A percentile compares a stretch with the other conserved stretches of the same genome.
Conservation (phyloP, 305 asterid species). For the Solanum hybrid region DNA sequence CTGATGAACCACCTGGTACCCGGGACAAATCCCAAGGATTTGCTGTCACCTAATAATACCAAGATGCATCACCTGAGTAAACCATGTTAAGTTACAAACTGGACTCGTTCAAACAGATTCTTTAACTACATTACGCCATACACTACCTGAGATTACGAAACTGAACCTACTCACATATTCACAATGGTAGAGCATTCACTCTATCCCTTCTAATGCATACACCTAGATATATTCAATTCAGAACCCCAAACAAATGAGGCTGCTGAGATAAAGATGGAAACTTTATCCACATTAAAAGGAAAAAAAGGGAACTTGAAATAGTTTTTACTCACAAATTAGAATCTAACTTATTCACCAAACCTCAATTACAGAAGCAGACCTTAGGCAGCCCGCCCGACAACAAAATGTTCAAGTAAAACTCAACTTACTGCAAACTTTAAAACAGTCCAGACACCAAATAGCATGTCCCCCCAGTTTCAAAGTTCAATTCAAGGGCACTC, state of each 20-base stretch:
- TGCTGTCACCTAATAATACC: constrained; percentile 83
- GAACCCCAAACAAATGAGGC: background rate
- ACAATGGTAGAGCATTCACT: constrained; percentile 14
- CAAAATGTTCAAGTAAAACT: background rate
- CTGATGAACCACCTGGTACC: constrained; percentile 98
- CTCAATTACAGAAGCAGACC: background rate
- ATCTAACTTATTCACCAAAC: background rate
- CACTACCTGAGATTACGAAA: background rate
- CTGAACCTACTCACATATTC: background rate
- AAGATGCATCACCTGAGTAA: constrained; percentile 77
- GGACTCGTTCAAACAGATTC: constrained; percentile 9
- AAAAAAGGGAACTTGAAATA: background rate
- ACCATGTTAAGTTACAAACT: constrained; percentile 38
- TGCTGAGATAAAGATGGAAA: background rate
- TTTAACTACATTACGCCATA: background rate
- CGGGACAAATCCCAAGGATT: constrained; percentile 97
- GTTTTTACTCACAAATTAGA: background rate
- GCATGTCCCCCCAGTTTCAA: background rate
- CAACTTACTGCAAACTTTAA: background rate
- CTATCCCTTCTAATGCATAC: background rate
- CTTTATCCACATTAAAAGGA: background rate
- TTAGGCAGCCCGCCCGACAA: background rate
- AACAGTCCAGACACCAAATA: background rate
- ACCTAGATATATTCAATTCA: background rate
- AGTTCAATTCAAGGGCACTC: background rate